phyloP scores from a whole-genome alignment of 2,329 filamentous ascomycete genomes.

The Raffaelea deltoideospora region DNA sequence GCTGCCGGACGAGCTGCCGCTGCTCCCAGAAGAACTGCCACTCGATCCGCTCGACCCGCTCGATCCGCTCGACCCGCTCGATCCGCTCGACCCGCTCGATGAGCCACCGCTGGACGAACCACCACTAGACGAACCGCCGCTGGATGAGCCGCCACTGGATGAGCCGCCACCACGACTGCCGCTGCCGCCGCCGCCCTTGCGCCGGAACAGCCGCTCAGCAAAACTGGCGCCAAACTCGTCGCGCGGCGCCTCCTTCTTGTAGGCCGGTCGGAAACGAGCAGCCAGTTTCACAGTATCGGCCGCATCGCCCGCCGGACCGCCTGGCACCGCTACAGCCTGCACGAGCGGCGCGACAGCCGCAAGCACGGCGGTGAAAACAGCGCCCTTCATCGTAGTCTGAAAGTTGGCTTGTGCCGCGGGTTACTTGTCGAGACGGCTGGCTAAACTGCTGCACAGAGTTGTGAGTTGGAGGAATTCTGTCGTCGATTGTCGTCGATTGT shows the following conservation, averaged over 20 bases:
- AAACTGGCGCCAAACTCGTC: conserved; percentile 4
- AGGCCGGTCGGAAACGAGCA: not conserved
- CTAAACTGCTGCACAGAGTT: too few species aligned
- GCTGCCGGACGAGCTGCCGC: conserved; percentile 7
- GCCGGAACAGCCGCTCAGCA: conserved; percentile 33
- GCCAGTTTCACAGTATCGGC: too few species aligned
- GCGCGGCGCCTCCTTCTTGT: not conserved
- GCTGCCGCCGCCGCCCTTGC: conserved; percentile 43
- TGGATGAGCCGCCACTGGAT: conserved; percentile 3
- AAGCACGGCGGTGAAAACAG: too few species aligned
- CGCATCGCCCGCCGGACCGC: too few species aligned
- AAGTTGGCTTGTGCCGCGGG: too few species aligned
- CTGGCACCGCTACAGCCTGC: too few species aligned
- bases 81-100: conserved; percentile 7
- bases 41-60: not conserved
- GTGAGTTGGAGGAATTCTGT: too few species aligned
- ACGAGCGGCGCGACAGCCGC: too few species aligned
- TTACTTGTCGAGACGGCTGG: too few species aligned
- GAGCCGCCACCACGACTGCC: conserved; percentile 24
- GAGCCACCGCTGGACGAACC: conserved; percentile 12
- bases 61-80: not conserved
- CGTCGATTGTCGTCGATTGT: too few species aligned
- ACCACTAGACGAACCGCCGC: conserved; percentile 7
- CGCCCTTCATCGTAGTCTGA: too few species aligned
- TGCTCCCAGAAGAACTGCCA: conserved; percentile 6